Evolutionary conservation across 495 filamentous ascomycete genomes (phyloP), one percentile per base, ranked within the genome.

Genomic region (Apodospora peruviana): DNA sequence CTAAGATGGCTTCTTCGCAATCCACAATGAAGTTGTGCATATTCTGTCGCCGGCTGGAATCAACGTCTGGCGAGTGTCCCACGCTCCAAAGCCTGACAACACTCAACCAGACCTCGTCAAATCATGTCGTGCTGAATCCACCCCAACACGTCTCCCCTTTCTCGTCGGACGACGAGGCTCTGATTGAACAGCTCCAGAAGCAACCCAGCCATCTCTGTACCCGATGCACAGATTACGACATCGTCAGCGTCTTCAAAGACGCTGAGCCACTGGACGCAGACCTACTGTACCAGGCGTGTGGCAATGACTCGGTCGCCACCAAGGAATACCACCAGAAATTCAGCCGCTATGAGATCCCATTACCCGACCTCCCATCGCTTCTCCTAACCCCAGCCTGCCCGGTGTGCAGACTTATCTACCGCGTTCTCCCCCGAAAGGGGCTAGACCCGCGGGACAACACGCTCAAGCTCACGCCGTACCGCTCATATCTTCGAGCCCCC

Each of bases 321-420:
- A n/a, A 38, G 5, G 16, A 12, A 5, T 17, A 38, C 36, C 8
- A 38, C 10, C 36, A 18, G 5, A 5, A 38, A 22, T 37, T 3
- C 52, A 50, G 8, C 19, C 24, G 0, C 32, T 61, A 0, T 51
- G 47, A 12, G 29, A 38, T 38, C 36, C 36, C 36, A 5, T n/a
- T 18, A 12, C 5, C 9, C 10, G 7, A 38, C 11, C 47, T 61
- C 19, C 40, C 51, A 5, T 50, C 45, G 0, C 34, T 58, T 4
- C 4, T 40, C 5, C 40, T 61, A 4, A 14, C 29, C 0, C 40
- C 51, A 0, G 37, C 41, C 2, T 56, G 51, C n/a, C 55, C 55
- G 10, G 4, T 61, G 8, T 58, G 51, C 25, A 45, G 52, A 3
- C 34, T 61, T 18, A 55, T 61, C 29, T 61, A 48, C 20, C 51